Evolutionary conservation across 257 asterid species (phyloP), one percentile per base, ranked within the genome.

Genomic region (Gardenia jasminoides): DNA sequence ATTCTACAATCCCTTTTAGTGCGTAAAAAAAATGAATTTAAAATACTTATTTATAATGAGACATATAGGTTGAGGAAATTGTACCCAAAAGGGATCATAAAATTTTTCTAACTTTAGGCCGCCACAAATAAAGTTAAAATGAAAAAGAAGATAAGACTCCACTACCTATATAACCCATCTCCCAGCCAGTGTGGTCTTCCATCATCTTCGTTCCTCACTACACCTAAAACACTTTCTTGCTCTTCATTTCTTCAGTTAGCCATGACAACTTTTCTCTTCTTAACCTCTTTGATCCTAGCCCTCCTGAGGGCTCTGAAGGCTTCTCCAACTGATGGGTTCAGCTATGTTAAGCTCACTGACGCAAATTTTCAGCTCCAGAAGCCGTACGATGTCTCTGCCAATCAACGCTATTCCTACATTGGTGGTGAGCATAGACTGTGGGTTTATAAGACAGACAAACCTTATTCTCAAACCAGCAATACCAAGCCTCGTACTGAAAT

Each of bases 251-350:
- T 15, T 33, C 43, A 67, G 9, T 36, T 36, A 7, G 28, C 26
- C 19, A 39, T 39, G 48, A 33, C 28, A 17, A 20, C 52, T 69
- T 69, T 22, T 6, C 26, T 69, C 73, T 3, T 39, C 43, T 1
- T 69, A 7, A 3, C 54, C 73, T 10, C 31, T 41, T 41, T 69
- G 30, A 2, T 69, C 17, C 20, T 39, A 30, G 16, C 52, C 26
- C 19, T 69, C 22, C 52, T 69, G 52, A 39, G 11, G 52, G 52
- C 73, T 20, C 6, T n/a, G 31, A 41, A 6, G 31, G 75, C 75
- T 22, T 75, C 67, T 77, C 80, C 80, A 4, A 77, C 80, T 10
- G 80, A 67, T 52, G 80, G 80, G 4, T 77, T 77, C 80, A 77
- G 52, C 24, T 46, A 30, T 9, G 80, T 77, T 39, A 47, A 67